Conservation (phyloP, 208 protist species). For the Leishmania aethiopica region DNA sequence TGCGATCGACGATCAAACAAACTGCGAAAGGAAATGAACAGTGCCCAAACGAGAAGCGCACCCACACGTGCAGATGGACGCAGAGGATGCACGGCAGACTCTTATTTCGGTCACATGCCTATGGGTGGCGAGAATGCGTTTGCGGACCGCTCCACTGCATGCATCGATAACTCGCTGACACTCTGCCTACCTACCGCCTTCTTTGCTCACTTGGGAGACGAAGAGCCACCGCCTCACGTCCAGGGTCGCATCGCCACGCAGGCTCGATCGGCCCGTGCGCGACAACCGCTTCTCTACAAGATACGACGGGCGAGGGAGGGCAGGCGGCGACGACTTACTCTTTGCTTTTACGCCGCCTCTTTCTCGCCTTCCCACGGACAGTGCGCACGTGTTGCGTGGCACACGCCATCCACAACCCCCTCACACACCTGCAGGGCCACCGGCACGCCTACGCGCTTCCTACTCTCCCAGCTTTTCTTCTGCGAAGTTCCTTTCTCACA, state of each 20-base stretch:
- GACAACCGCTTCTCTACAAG: background rate
- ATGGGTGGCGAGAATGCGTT: background rate
- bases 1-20: background rate
- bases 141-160: background rate
- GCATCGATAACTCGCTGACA: background rate
- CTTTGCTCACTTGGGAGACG: background rate
- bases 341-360: background rate
- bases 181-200: background rate
- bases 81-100: background rate
- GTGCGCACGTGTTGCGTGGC: background rate
- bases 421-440: background rate
- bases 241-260: background rate
- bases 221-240: background rate
- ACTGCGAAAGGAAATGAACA: background rate
- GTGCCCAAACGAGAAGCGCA: background rate
- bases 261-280: background rate
- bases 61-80: background rate
- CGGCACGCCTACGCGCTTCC: background rate
- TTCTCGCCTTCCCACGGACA: background rate
- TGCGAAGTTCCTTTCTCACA: background rate
- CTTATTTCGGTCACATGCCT: background rate
- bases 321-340: background rate
- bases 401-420: background rate
- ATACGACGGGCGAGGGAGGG: background rate
- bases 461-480: background rate